These are phyloP conservation scores for Aotearoamyces nothofagi DNA, from an alignment of 2,329 filamentous ascomycete species.

Conservation along the genomic window DNA sequence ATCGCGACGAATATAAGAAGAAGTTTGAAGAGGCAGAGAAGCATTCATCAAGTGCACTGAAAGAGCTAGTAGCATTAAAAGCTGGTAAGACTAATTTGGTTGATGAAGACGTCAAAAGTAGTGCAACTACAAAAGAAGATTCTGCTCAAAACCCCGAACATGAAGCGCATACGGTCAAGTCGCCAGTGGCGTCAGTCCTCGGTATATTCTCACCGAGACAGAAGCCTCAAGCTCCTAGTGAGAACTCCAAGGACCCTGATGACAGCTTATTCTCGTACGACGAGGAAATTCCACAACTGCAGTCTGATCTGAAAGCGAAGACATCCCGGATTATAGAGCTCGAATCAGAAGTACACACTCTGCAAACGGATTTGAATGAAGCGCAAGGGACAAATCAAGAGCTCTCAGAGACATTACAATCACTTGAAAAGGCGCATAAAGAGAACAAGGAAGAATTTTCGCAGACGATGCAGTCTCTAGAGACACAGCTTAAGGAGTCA, in stretches of 20 bases:
- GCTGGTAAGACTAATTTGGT: conserved; percentile 26
- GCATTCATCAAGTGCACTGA: no score
- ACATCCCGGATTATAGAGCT: conserved; percentile 57
- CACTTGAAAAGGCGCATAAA: conserved; percentile 8
- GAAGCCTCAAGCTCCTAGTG: conserved; percentile 21
- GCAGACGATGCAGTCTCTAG: not conserved
- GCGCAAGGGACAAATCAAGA: conserved; percentile 54
- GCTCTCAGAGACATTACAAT: conserved; percentile 21
- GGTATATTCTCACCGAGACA: conserved; percentile 34
- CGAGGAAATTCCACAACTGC: conserved; percentile 69
- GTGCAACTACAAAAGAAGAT: conserved; percentile 5
- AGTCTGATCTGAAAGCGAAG: conserved; percentile 57
- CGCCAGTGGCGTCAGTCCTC: conserved; percentile 31
- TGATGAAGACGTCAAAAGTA: conserved; percentile 1
- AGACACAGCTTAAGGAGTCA: conserved; percentile 1
- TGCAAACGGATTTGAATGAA: conserved; percentile 56
- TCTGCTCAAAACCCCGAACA: conserved; percentile 2
- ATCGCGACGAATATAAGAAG: conserved; percentile 68
- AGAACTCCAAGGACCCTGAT: conserved; percentile 21
- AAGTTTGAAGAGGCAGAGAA: conserved; percentile 52
- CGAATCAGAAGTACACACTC: conserved; percentile 47
- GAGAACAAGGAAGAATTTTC: conserved; percentile 8
- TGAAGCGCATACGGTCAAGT: conserved; percentile 23
- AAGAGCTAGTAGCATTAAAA: conserved; percentile 42
- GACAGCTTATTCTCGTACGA: conserved; percentile 92